Conservation (phyloP, 352 stramenopile species). For the Blastocystis sp. region DNA sequence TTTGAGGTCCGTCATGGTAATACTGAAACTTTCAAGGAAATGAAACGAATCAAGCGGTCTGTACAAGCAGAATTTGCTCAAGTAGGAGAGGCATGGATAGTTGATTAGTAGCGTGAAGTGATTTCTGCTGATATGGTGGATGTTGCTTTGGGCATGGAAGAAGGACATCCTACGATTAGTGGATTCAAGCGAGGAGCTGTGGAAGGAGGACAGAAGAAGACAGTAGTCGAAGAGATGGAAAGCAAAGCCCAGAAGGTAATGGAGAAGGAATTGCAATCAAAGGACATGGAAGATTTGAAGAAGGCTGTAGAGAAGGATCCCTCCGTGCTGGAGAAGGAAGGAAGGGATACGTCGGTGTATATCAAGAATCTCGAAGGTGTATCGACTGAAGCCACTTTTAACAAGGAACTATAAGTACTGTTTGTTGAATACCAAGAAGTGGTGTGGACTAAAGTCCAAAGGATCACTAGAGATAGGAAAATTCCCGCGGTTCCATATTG, state of each 20-base stretch:
- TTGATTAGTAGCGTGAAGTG: constrained; percentile 30
- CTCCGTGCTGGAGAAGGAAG: constrained; percentile 15
- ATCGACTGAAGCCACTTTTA: constrained; percentile 14
- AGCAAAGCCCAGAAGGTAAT: constrained; percentile 23
- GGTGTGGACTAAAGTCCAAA: too few relatives aligned
- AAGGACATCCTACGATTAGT: constrained; percentile 36
- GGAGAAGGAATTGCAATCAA: not conserved
- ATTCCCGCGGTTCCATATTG: too few relatives aligned
- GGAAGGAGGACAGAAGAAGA: constrained; percentile 32
- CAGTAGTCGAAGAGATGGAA: constrained; percentile 16
- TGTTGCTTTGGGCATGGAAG: not conserved
- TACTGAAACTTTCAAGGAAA: constrained; percentile 97
- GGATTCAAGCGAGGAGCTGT: constrained; percentile 31
- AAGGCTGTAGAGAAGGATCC: constrained; percentile 25
- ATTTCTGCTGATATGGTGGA: constrained; percentile 47
- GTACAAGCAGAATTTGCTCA: constrained; percentile 91
- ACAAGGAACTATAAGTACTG: constrained; percentile 13
- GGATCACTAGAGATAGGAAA: too few relatives aligned
- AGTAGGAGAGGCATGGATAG: not conserved
- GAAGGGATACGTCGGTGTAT: not conserved
- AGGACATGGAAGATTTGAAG: constrained; percentile 47
- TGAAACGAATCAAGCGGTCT: constrained; percentile 93
- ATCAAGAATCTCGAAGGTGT: constrained; percentile 61
- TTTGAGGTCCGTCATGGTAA: constrained; percentile 88
- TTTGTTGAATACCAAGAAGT: constrained; percentile 34